phyloP scores from a whole-genome alignment of 164 flowering plant species.

The Litsea cubeba region DNA sequence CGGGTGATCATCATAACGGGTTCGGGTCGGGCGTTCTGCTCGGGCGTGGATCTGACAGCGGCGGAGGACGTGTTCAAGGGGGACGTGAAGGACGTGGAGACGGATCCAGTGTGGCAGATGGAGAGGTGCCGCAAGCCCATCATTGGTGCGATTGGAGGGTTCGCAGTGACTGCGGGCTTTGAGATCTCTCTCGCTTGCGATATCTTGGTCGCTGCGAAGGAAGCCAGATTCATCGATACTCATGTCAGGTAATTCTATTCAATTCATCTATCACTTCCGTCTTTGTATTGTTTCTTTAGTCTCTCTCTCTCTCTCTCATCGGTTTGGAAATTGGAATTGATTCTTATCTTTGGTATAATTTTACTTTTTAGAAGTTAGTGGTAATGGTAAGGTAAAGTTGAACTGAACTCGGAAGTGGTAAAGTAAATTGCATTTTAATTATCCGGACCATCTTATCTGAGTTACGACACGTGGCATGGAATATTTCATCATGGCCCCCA shows the following conservation, averaged over 20 bases:
- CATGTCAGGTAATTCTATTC: conserved; percentile 54
- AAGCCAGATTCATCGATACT: conserved; percentile 81
- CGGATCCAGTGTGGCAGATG: conserved; percentile 79
- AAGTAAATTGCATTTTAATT: no score
- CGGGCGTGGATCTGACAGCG: conserved; percentile 82
- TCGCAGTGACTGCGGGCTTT: conserved; percentile 92
- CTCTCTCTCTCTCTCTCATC: not conserved
- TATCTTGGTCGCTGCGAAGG: conserved; percentile 62
- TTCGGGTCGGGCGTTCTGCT: conserved; percentile 78
- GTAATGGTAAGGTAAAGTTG: no score
- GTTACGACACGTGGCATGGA: no score
- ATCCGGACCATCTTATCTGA: no score
- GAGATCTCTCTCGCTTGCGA: conserved; percentile 91
- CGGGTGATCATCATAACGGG: conserved; percentile 68
- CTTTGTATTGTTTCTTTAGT: not conserved
- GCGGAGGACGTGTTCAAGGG: conserved; percentile 96
- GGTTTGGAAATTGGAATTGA: no score
- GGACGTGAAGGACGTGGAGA: conserved; percentile 68
- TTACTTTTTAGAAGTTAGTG: no score
- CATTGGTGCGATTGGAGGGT: conserved; percentile 77
- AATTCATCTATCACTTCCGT: not conserved
- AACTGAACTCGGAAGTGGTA: no score
- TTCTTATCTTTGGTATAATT: no score
- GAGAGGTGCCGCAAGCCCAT: conserved; percentile 78
- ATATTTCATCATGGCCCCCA: no score